These are phyloP conservation scores for Pelargonium nanum DNA, from an alignment of 345 rosid species.

Conservation along the genomic window DNA sequence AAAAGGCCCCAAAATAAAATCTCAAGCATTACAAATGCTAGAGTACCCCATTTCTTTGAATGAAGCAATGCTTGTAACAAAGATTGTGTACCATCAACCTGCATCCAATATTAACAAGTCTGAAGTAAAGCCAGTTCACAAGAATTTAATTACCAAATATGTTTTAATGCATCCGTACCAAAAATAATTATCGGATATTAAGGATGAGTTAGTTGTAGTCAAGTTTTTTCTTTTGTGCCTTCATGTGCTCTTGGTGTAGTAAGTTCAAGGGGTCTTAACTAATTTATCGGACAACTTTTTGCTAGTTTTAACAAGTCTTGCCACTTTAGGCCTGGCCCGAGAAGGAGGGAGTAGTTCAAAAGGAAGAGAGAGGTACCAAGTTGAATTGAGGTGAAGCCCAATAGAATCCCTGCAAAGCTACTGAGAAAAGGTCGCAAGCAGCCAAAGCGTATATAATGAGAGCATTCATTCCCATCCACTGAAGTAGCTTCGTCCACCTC, in stretches of 20 bases:
- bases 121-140: not conserved
- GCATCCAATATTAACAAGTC: slow-evolving; percentile 12
- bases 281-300: too few species aligned
- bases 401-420: slow-evolving; percentile 44
- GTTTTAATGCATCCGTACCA: too few species aligned
- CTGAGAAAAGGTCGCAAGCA: slow-evolving; percentile 42
- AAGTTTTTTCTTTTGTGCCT: too few species aligned
- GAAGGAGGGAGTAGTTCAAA: not conserved
- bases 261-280: too few species aligned
- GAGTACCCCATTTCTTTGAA: slow-evolving; percentile 38
- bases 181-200: too few species aligned
- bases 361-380: slow-evolving; percentile 24
- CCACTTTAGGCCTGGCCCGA: too few species aligned
- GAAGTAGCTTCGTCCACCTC: slow-evolving; percentile 26
- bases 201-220: too few species aligned
- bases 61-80: slow-evolving; percentile 25
- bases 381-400: slow-evolving; percentile 47
- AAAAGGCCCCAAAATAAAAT: slow-evolving; percentile 43
- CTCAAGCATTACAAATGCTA: slow-evolving; percentile 35
- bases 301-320: too few species aligned
- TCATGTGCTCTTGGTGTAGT: too few species aligned
- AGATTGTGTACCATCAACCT: slow-evolving; percentile 32
- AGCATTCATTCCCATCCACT: slow-evolving; percentile 64
- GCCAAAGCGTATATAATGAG: slow-evolving; percentile 41
- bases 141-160: too few species aligned